Conservation (phyloP, 164 flowering plant species). For the Annona squamosa region DNA sequence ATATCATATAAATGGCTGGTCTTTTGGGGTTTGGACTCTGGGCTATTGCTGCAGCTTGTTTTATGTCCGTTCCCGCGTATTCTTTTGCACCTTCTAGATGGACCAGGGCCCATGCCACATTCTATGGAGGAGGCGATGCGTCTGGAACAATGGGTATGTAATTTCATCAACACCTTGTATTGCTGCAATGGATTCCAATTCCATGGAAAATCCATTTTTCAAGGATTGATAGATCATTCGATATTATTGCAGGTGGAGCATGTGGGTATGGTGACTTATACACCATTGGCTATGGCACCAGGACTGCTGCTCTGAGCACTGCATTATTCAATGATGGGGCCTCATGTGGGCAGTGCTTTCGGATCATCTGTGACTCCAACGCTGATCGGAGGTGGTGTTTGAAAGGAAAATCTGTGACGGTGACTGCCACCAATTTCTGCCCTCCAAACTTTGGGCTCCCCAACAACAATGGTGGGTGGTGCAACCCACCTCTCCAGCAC, state of each 20-base stretch:
- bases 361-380: conserved; percentile 51
- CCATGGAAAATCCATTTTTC: conserved; percentile 31
- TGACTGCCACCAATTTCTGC: conserved; percentile 90
- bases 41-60: background rate
- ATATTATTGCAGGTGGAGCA: conserved; percentile 50
- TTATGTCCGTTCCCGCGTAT: conserved; percentile 10
- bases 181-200: conserved; percentile 66
- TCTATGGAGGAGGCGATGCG: conserved; percentile 70
- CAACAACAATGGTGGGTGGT: conserved; percentile 83
- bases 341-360: conserved; percentile 78
- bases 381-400: conserved; percentile 60
- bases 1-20: background rate
- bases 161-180: background rate
- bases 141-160: conserved; percentile 75
- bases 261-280: conserved; percentile 56
- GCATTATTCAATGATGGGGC: conserved; percentile 80
- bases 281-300: conserved; percentile 42
- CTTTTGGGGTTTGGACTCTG: conserved; percentile 8
- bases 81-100: conserved; percentile 42
- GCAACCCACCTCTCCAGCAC: conserved; percentile 85
- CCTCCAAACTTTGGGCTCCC: conserved; percentile 82
- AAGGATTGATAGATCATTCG: conserved; percentile 73
- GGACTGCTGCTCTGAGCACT: conserved; percentile 69
- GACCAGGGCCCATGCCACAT: conserved; percentile 67
- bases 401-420: conserved; percentile 54